Evolutionary conservation across 2,329 filamentous ascomycete genomes (phyloP).

Genomic region (Clathrospora elynae): DNA sequence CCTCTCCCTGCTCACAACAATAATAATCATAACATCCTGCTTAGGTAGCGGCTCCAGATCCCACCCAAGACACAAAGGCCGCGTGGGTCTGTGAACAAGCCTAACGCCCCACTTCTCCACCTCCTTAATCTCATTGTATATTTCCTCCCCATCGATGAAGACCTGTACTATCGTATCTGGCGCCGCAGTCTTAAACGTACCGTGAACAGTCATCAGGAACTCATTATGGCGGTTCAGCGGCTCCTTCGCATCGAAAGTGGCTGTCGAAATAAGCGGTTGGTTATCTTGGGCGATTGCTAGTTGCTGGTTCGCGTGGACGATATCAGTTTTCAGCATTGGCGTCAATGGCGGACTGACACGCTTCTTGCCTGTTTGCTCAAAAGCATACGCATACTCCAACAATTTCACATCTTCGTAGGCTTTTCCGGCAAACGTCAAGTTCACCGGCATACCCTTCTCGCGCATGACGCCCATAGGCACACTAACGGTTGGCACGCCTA

Average conservation of each 20-base stretch:
- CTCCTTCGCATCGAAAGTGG: too few species aligned
- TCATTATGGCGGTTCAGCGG: not conserved
- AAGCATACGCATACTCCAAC: constrained; percentile 30
- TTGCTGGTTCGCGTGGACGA: not conserved
- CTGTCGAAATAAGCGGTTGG: not conserved
- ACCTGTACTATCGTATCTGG: constrained; percentile 14
- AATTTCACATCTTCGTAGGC: constrained; percentile 54
- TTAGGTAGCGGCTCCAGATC: constrained; percentile 28
- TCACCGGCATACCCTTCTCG: constrained; percentile 57
- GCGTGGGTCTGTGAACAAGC: constrained; percentile 11
- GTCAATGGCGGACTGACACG: constrained; percentile 21
- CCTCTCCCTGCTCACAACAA: constrained; percentile 17
- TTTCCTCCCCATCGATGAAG: constrained; percentile 26
- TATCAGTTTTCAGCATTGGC: constrained; percentile 19
- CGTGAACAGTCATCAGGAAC: not conserved
- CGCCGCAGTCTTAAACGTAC: constrained; percentile 1
- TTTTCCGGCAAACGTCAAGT: constrained; percentile 58
- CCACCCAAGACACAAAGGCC: constrained; percentile 27
- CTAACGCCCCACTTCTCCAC: constrained; percentile 14
- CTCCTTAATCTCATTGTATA: not conserved
- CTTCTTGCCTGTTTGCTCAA: constrained; percentile 23
- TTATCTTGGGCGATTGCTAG: not conserved
- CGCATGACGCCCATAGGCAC: constrained; percentile 60
- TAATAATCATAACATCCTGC: constrained; percentile 28
- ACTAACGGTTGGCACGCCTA: constrained; percentile 60